These are phyloP conservation scores for Reutealis trisperma DNA, from an alignment of 345 rosid species.

Conservation along the genomic window DNA sequence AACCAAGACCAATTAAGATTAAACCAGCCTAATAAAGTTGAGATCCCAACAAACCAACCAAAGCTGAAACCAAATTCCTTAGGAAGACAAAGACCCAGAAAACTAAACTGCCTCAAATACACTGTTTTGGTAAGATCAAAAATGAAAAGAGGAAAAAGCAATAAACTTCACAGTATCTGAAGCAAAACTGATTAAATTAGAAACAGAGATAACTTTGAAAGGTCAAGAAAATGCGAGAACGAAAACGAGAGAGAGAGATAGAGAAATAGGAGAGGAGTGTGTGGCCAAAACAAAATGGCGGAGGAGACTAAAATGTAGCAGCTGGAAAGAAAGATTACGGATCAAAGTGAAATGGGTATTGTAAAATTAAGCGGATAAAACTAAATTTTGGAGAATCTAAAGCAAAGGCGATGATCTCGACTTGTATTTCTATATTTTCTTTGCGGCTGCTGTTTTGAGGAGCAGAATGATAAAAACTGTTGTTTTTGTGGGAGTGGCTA, in stretches of 20 bases:
- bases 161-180: not conserved
- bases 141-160: conserved; percentile 10
- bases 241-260: not conserved
- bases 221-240: not conserved
- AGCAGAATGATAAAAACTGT: not conserved
- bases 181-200: conserved; percentile 15
- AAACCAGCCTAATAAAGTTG: not conserved
- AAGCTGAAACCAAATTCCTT: conserved; percentile 13
- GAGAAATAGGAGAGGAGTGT: conserved; percentile 8
- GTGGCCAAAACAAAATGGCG: conserved; percentile 30
- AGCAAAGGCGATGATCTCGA: conserved; percentile 29
- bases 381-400: conserved; percentile 33
- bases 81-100: conserved; percentile 30
- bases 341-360: conserved; percentile 17
- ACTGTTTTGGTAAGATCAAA: conserved; percentile 19
- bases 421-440: not conserved
- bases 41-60: conserved; percentile 30
- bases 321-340: conserved; percentile 25
- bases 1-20: not conserved
- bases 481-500: conserved; percentile 13
- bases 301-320: conserved; percentile 34
- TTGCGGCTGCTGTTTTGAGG: not conserved
- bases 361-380: conserved; percentile 7
- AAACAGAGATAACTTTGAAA: not conserved
- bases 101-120: conserved; percentile 11